These are phyloP conservation scores for Angophora floribunda DNA, from an alignment of 345 rosid genomes.

Conservation along the genomic window DNA sequence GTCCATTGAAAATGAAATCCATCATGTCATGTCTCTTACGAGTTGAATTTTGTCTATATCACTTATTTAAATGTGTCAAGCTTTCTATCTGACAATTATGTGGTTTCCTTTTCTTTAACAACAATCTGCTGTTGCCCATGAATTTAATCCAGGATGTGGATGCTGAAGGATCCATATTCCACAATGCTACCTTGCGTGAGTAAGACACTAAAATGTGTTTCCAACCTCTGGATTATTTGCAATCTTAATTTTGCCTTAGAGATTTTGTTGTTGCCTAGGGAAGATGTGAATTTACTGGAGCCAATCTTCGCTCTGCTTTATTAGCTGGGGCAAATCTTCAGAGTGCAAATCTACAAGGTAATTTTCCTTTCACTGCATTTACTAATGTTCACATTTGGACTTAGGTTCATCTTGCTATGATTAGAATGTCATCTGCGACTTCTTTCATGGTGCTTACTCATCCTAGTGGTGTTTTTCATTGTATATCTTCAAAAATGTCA, in stretches of 20 bases:
- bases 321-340: constrained; percentile 88
- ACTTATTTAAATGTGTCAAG: background rate
- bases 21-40: background rate
- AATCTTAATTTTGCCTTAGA: background rate
- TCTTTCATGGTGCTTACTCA: background rate
- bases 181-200: constrained; percentile 92
- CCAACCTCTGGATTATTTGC: background rate
- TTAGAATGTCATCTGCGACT: background rate
- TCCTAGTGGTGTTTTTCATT: background rate
- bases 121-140: background rate
- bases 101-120: background rate
- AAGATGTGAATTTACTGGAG: constrained; percentile 93
- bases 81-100: background rate
- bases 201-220: constrained; percentile 25
- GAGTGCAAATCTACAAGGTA: constrained; percentile 93
- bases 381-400: background rate
- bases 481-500: background rate
- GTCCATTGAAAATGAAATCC: background rate
- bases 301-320: constrained; percentile 82
- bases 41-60: background rate
- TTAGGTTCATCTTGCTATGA: background rate
- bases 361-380: background rate
- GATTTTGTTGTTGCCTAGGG: constrained; percentile 31
- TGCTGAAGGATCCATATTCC: constrained; percentile 75
- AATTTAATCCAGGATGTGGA: constrained; percentile 49